A percentile compares a stretch with the other conserved stretches of the same genome.
Evolutionary conservation across 1,284 basidiomycete genomes (phyloP).

Genomic region (Fereydounia khargensis): DNA sequence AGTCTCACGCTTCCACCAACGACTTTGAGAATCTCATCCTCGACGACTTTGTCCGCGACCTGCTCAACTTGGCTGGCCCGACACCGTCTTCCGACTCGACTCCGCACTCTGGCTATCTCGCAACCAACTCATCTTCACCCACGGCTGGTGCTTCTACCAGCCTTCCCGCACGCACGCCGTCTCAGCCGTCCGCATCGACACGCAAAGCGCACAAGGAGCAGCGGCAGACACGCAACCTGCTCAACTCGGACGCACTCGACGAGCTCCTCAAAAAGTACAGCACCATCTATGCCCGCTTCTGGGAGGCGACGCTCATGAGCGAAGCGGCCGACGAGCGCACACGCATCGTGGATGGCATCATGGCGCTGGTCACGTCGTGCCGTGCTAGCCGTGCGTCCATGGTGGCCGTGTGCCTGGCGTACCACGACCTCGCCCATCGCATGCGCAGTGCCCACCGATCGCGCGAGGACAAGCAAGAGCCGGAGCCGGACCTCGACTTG

Average conservation of each 20-base stretch:
- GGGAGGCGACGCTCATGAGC: conserved; percentile 30
- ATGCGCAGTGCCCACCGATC: too few relatives aligned
- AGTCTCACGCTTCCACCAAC: too few relatives aligned
- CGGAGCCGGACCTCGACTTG: too few relatives aligned
- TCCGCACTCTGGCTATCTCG: too few relatives aligned
- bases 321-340: conserved; percentile 22
- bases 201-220: too few relatives aligned
- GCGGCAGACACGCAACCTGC: conserved; percentile 18
- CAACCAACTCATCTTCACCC: conserved; percentile 7
- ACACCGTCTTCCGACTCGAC: neutral
- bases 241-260: conserved; percentile 33
- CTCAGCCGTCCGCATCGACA: neutral
- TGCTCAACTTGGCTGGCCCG: conserved; percentile 30
- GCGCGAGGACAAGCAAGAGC: too few relatives aligned
- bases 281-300: conserved; percentile 36
- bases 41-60: conserved; percentile 39
- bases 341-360: conserved; percentile 28
- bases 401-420: conserved; percentile 35
- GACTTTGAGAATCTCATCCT: conserved; percentile 34
- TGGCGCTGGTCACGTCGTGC: conserved; percentile 23
- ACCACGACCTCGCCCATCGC: conserved; percentile 32
- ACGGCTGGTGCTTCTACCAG: neutral
- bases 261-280: conserved; percentile 37
- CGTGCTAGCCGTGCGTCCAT: conserved; percentile 34
- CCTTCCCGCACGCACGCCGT: neutral